Conservation (phyloP, 306 rosid genomes). For the Prunus fruticosa region DNA sequence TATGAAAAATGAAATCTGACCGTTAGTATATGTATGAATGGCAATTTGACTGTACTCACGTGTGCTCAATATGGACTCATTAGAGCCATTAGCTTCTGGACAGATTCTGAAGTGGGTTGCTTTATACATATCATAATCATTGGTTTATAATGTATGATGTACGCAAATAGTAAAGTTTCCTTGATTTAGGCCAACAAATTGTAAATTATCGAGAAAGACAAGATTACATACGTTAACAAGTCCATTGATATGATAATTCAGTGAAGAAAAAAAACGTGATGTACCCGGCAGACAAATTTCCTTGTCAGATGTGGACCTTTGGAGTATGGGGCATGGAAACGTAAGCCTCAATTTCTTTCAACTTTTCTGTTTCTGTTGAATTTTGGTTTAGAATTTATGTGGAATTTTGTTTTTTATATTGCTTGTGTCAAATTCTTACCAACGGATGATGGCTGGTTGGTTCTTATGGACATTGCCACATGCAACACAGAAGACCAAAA, state of each 20-base stretch:
- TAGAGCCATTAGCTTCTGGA: too few relatives aligned
- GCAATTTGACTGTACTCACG: too few relatives aligned
- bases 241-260: too few relatives aligned
- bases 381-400: background rate
- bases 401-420: too few relatives aligned
- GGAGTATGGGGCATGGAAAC: background rate
- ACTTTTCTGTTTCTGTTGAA: background rate
- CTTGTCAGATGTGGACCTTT: background rate
- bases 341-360: background rate
- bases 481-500: background rate
- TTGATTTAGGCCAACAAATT: background rate
- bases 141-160: too few relatives aligned
- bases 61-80: too few relatives aligned
- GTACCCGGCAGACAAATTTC: background rate
- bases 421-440: background rate
- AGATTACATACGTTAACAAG: background rate
- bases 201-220: conserved; percentile 5
- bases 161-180: too few relatives aligned
- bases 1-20: too few relatives aligned
- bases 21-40: too few relatives aligned
- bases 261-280: background rate
- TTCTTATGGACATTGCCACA: background rate
- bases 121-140: too few relatives aligned
- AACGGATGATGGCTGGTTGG: background rate
- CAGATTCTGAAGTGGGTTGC: too few relatives aligned